Conservation (phyloP, 2,329 filamentous ascomycete species). For the Penicillium sp. region DNA sequence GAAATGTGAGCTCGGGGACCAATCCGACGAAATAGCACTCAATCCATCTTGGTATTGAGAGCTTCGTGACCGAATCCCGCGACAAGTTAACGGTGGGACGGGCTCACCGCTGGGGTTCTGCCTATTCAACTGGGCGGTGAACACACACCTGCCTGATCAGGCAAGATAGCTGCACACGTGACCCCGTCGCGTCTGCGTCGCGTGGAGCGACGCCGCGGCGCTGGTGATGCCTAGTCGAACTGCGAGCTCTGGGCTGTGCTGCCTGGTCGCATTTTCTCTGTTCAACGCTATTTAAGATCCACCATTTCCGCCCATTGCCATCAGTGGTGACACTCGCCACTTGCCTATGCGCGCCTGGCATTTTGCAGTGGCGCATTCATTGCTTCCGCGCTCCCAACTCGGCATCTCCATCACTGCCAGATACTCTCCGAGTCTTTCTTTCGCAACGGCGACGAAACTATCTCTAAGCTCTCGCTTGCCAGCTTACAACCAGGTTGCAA, state of each 20-base stretch:
- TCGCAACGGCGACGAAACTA: not conserved
- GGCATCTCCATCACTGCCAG: slow-evolving; percentile 2
- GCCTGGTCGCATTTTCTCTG: slow-evolving; percentile 5
- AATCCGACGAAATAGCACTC: too few species aligned
- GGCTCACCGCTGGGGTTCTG: slow-evolving; percentile 29
- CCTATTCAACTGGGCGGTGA: slow-evolving; percentile 25
- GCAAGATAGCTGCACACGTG: slow-evolving; percentile 26
- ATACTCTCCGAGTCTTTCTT: not conserved
- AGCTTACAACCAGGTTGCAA: too few species aligned
- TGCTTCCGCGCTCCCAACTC: slow-evolving; percentile 16
- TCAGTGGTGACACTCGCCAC: not conserved
- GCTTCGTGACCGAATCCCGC: too few species aligned
- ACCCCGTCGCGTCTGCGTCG: slow-evolving; percentile 20
- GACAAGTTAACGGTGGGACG: too few species aligned
- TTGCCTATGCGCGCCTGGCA: slow-evolving; percentile 18
- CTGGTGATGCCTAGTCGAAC: too few species aligned
- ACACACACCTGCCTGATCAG: slow-evolving; percentile 1
- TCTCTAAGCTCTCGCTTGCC: too few species aligned
- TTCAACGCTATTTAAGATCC: too few species aligned
- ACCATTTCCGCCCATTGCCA: too few species aligned
- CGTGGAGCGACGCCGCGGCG: slow-evolving; percentile 11
- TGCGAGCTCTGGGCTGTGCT: not conserved
- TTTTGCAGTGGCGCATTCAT: slow-evolving; percentile 14
- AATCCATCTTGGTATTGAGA: too few species aligned
- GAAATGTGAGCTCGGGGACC: too few species aligned